These are phyloP conservation scores for Dioscorea zingiberensis DNA, from an alignment of 106 monocot species.

Conservation along the genomic window DNA sequence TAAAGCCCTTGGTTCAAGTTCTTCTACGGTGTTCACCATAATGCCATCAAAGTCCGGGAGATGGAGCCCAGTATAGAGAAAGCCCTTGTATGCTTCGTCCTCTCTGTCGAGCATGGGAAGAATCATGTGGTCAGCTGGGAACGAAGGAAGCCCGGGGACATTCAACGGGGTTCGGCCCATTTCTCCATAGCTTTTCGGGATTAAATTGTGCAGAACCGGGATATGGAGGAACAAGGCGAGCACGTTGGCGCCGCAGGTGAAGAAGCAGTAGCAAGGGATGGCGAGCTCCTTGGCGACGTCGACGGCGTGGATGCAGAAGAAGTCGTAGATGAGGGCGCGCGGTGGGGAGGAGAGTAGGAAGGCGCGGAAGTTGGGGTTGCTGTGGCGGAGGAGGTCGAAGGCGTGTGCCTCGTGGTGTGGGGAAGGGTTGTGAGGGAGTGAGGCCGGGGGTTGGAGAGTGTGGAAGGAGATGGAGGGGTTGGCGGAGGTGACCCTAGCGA, in stretches of 20 bases:
- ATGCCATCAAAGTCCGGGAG: conserved; percentile 5
- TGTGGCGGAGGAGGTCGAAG: conserved; percentile 7
- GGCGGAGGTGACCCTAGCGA: conserved; percentile 1
- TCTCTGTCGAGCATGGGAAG: conserved; percentile 6
- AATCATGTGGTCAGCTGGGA: conserved; percentile 15
- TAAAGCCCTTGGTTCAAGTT: conserved; percentile 7
- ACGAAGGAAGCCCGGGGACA: conserved; percentile 2
- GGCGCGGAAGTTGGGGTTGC: conserved; percentile 5
- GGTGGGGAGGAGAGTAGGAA: background rate
- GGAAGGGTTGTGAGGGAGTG: background rate
- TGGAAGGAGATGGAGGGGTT: conserved; percentile 17
- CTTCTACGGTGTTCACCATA: conserved; percentile 20
- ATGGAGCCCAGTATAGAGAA: background rate
- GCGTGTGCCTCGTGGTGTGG: background rate
- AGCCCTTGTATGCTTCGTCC: background rate
- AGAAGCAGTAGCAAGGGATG: background rate
- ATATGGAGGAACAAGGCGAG: background rate
- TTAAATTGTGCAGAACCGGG: background rate
- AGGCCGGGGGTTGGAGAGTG: conserved; percentile 6
- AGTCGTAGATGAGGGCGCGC: background rate
- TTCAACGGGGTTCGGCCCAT: background rate
- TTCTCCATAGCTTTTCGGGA: background rate
- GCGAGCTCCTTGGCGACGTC: background rate
- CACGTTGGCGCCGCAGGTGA: background rate
- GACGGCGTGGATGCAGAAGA: background rate